phyloP scores from a whole-genome alignment of 208 protist species.

The Trypanosoma brucei region DNA sequence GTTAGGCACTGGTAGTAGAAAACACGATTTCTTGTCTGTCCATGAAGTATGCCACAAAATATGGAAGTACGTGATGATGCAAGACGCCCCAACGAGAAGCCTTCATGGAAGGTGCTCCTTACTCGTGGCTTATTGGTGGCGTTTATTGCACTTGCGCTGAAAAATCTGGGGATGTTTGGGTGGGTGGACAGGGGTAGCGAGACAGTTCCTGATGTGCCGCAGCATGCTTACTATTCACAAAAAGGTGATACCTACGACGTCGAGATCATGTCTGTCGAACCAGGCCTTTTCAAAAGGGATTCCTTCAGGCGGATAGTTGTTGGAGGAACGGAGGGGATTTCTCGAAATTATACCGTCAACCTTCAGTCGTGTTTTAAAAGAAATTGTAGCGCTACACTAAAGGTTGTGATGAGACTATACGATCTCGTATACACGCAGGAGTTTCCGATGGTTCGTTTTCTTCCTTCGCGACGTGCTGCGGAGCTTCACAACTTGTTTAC shows the following conservation, averaged over 20 bases:
- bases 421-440: constrained; percentile 26
- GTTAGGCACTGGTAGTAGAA: no score
- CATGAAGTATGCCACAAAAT: no score
- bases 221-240: background rate
- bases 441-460: constrained; percentile 29
- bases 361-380: constrained; percentile 10
- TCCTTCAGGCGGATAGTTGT: constrained; percentile 25
- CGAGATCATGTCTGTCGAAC: constrained; percentile 12
- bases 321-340: constrained; percentile 8
- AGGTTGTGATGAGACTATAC: constrained; percentile 24
- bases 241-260: constrained; percentile 25
- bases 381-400: constrained; percentile 24
- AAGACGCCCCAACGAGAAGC: no score
- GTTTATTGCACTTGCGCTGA: no score
- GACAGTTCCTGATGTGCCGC: background rate
- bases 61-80: no score
- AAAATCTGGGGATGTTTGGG: no score
- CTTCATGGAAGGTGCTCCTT: no score
- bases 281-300: constrained; percentile 18
- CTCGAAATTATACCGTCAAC: constrained; percentile 18
- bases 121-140: no score
- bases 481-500: constrained; percentile 28
- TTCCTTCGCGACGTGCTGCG: constrained; percentile 21
- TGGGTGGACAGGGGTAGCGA: no score
- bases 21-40: no score